Evolutionary conservation across 1,139 yeast genomes (phyloP).

Genomic region (Debaryomyces subglobosus): DNA sequence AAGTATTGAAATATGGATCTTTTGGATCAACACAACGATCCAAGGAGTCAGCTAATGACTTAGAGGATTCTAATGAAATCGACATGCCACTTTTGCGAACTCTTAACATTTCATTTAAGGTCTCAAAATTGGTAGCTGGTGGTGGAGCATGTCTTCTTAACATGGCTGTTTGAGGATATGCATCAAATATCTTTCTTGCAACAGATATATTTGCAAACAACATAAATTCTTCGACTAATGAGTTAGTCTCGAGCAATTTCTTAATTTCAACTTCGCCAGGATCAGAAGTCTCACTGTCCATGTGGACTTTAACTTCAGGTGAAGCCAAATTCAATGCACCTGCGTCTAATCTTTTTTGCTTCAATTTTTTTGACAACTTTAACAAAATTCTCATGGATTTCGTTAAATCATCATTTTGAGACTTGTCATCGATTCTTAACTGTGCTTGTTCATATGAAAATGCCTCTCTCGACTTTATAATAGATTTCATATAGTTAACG

Average conservation of each 20-base stretch:
- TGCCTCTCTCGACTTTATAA: slow-evolving; percentile 90
- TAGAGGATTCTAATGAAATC: slow-evolving; percentile 82
- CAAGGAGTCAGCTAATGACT: slow-evolving; percentile 89
- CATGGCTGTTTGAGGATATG: slow-evolving; percentile 98
- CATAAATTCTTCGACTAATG: slow-evolving; percentile 98
- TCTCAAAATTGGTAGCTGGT: slow-evolving; percentile 90
- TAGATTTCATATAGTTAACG: slow-evolving; percentile 81
- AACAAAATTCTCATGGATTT: slow-evolving; percentile 85
- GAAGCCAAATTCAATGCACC: slow-evolving; percentile 97
- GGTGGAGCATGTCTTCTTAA: slow-evolving; percentile 96
- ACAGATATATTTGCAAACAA: slow-evolving; percentile 95
- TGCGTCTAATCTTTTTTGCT: slow-evolving; percentile 83
- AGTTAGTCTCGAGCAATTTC: slow-evolving; percentile 84
- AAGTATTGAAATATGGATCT: slow-evolving; percentile 91
- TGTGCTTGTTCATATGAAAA: slow-evolving; percentile 96
- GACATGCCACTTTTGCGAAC: slow-evolving; percentile 76
- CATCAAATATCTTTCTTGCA: slow-evolving; percentile 86
- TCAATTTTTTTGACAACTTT: slow-evolving; percentile 75
- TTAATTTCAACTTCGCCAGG: slow-evolving; percentile 96
- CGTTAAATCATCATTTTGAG: slow-evolving; percentile 81
- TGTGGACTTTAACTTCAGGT: slow-evolving; percentile 96
- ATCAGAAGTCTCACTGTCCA: slow-evolving; percentile 96
- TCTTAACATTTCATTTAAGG: slow-evolving; percentile 83
- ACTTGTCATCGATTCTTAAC: slow-evolving; percentile 79
- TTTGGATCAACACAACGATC: slow-evolving; percentile 81